Base-by-base conservation (phyloP, 495 filamentous ascomycete species). In the Physcia stellaris region DNA sequence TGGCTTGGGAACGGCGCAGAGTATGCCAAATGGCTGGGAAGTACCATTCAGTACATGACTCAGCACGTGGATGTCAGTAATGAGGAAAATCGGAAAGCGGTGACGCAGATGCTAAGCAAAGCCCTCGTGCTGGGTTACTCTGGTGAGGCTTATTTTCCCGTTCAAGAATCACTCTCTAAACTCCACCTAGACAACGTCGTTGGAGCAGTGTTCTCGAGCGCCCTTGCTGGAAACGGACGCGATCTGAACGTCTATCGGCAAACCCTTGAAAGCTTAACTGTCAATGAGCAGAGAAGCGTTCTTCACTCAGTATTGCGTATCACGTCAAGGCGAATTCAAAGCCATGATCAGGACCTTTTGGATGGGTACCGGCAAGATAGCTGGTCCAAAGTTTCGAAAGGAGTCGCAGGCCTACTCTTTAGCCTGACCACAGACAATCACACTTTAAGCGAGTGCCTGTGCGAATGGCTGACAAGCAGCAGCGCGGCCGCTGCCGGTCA, bases 21-120 rank as follows among this genome's bases (percentile, higher is more conserved):
- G 7, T 96, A 80, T 61, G 63, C 70, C 6, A 47, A 56, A 4
- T 96, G 92, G 90, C 56, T 95, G 10, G 86, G 79, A n/a, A 40
- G 29, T n/a, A 83, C 77, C 47, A 64, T 87, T 28, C 64, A 64
- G 11, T 39, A 59, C 16, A 70, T 79, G 59, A 55, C 61, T 19
- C 55, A 55, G 27, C 55, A 64, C 11, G 41, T 55, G 16, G 39
- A 42, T 2, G 29, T 42, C 3, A 47, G 61, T 18, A 57, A 71
- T 20, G 62, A 67, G 22, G 55, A 56, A 17, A 55, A 43, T 2
- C 66, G 63, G 62, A 77, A 72, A 42, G 53, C 70, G 23, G 66
- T 71, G 17, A 67, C 75, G 31, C 66, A 74, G 27, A 46, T 94
- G 20, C 63, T 79, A 24, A 66, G 67, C 7, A 80, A 78, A 47